Base-by-base conservation (phyloP, 1,139 yeast species). In the Candida frijolesensis region DNA sequence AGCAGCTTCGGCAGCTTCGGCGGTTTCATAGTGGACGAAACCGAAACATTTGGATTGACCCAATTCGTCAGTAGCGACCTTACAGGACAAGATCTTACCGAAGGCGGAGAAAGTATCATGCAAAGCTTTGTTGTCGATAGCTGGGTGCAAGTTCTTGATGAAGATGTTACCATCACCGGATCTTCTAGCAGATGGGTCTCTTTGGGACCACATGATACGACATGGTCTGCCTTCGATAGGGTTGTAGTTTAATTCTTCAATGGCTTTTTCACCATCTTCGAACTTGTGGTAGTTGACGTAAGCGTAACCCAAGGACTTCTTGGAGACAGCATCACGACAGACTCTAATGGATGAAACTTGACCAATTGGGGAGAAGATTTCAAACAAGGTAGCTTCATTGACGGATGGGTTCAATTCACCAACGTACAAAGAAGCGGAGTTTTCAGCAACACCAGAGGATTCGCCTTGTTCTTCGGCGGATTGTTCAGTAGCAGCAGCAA, bases 131-230 rank as follows among this genome's bases (percentile, higher is more conserved):
- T 94, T 94, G 78, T 94, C 99, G 67, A 94, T 94, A 66, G 92
- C 96, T 54, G 97, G 96, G 75, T 94, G 97, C 78, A 94, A 85
- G 84, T 94, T 95, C 86, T 94, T 94, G 80, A 94, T 94, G 84
- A 89, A 94, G 62, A 95, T 87, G 83, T 94, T 94, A 68, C 97
- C 97, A 60, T 90, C 89, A 72, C 98, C 98, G 68, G 88, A 87
- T 82, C 89, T 90, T 83, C 99, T 89, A 65, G 87, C 75, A 58
- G 97, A 84, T 59, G 99, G 99, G 73, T 94, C 98, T 79, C 99
- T 90, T 82, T 95, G 99, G 61, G 98, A 91, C 97, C 98, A 92
- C 99, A 95, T 95, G 79, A 94, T 94, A 78, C 99, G 92, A 79
- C 98, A 91, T 65, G 97, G 94, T 69, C 89, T 91, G 68, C 97